phyloP scores from a whole-genome alignment of 768 basidiomycete species.

The Saitozyma sp. region DNA sequence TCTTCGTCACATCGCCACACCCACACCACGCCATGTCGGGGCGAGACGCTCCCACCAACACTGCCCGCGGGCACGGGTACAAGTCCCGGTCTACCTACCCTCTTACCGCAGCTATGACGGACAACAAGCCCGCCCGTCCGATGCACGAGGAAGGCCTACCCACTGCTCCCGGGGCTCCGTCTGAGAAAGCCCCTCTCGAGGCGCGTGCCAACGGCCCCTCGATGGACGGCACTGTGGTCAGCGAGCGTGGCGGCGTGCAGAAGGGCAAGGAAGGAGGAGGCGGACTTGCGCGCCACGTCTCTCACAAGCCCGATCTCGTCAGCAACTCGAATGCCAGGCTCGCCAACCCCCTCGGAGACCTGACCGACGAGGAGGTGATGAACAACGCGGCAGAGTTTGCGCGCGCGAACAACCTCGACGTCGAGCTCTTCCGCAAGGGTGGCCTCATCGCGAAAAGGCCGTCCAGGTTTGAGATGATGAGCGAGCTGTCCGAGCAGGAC shows the following conservation, averaged over 20 bases:
- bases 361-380: constrained; percentile 21
- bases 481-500: constrained; percentile 33
- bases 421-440: constrained; percentile 22
- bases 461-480: constrained; percentile 21
- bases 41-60: too few relatives aligned
- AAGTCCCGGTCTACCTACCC: too few relatives aligned
- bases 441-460: constrained; percentile 35
- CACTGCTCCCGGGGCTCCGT: too few relatives aligned
- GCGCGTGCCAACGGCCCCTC: not conserved
- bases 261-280: not conserved
- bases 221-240: constrained; percentile 7
- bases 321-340: constrained; percentile 12
- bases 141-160: too few relatives aligned
- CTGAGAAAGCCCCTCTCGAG: too few relatives aligned
- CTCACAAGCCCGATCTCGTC: constrained; percentile 6
- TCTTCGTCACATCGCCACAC: too few relatives aligned
- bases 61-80: too few relatives aligned
- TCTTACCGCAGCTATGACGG: too few relatives aligned
- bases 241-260: not conserved
- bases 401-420: constrained; percentile 10
- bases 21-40: too few relatives aligned
- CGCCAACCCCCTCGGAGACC: constrained; percentile 16
- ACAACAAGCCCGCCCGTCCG: too few relatives aligned
- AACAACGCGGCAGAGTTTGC: constrained; percentile 14
- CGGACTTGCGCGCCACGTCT: not conserved